A percentile compares a stretch with the other conserved stretches of the same genome.
These are phyloP conservation scores for Amylocystis lapponica DNA, from an alignment of 768 basidiomycete genomes.

Conservation along the genomic window DNA sequence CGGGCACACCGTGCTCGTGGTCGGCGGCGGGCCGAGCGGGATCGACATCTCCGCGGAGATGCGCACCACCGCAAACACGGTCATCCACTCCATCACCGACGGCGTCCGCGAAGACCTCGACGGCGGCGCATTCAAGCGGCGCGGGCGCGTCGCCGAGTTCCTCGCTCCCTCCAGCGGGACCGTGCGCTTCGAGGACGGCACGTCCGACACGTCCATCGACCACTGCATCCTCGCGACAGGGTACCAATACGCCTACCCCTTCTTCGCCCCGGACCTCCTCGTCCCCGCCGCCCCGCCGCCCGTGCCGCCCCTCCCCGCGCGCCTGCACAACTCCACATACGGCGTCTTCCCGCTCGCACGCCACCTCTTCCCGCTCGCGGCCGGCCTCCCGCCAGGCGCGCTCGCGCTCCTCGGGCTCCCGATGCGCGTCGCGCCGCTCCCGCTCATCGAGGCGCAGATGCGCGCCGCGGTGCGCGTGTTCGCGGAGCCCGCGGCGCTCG, in stretches of 20 bases:
- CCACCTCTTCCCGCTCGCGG: slow-evolving; percentile 61
- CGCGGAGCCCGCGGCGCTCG: slow-evolving; percentile 42
- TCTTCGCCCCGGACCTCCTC: slow-evolving; percentile 40
- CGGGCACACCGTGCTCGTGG: slow-evolving; percentile 38
- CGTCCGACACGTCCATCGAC: slow-evolving; percentile 48
- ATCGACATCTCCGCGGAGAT: slow-evolving; percentile 62
- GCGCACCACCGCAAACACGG: slow-evolving; percentile 32
- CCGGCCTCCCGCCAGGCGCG: slow-evolving; percentile 37
- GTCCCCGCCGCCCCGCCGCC: slow-evolving; percentile 34
- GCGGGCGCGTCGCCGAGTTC: slow-evolving; percentile 37
- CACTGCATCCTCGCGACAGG: slow-evolving; percentile 74
- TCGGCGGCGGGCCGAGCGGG: slow-evolving; percentile 57
- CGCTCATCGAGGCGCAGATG: slow-evolving; percentile 74
- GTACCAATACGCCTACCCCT: slow-evolving; percentile 60
- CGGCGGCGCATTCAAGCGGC: slow-evolving; percentile 20
- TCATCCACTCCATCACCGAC: slow-evolving; percentile 52
- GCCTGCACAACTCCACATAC: slow-evolving; percentile 58
- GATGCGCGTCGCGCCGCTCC: slow-evolving; percentile 61
- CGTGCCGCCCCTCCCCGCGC: slow-evolving; percentile 41
- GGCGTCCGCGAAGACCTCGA: slow-evolving; percentile 17
- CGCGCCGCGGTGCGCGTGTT: slow-evolving; percentile 55
- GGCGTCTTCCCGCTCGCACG: slow-evolving; percentile 67
- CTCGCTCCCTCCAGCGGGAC: slow-evolving; percentile 34
- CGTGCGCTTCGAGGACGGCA: slow-evolving; percentile 56
- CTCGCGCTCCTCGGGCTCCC: slow-evolving; percentile 66